Percentiles rank a stretch among this genome's conserved stretches.
Conservation (phyloP, 805 yeast species). For the Ogataea naganishii region DNA sequence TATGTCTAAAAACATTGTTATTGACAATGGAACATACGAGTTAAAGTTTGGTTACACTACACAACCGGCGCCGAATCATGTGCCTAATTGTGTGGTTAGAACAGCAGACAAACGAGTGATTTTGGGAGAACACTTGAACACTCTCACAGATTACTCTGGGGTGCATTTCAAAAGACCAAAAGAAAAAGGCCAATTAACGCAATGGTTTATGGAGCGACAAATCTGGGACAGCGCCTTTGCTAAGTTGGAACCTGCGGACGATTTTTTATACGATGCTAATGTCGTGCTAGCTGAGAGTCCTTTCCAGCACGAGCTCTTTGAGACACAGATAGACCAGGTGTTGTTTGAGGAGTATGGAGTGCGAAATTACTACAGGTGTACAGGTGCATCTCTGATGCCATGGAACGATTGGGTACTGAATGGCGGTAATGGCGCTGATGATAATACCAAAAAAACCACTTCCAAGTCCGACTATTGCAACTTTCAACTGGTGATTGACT, state of each 20-base stretch:
- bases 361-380: slow-evolving; percentile 56
- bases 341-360: slow-evolving; percentile 92
- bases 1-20: slow-evolving; percentile 34
- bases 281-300: slow-evolving; percentile 76
- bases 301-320: slow-evolving; percentile 70
- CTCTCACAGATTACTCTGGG: slow-evolving; percentile 64
- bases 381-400: slow-evolving; percentile 53
- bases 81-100: slow-evolving; percentile 64
- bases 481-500: slow-evolving; percentile 74
- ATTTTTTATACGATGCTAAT: slow-evolving; percentile 42
- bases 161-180: slow-evolving; percentile 71
- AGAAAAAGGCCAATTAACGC: slow-evolving; percentile 80
- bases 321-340: slow-evolving; percentile 82
- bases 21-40: slow-evolving; percentile 87
- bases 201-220: slow-evolving; percentile 86
- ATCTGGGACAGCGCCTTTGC: slow-evolving; percentile 82
- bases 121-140: slow-evolving; percentile 60
- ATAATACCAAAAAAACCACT: slow-evolving; percentile 3
- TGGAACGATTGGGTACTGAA: slow-evolving; percentile 36
- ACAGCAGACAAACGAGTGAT: slow-evolving; percentile 69
- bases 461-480: slow-evolving; percentile 30
- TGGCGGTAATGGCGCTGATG: slow-evolving; percentile 7
- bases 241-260: slow-evolving; percentile 25
- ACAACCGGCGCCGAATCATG: slow-evolving; percentile 35
- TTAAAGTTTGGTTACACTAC: slow-evolving; percentile 55